Percentiles rank a stretch among this genome's conserved stretches.
Evolutionary conservation across 2,329 filamentous ascomycete genomes (phyloP).

Genomic region (Xylariaceae sp.): DNA sequence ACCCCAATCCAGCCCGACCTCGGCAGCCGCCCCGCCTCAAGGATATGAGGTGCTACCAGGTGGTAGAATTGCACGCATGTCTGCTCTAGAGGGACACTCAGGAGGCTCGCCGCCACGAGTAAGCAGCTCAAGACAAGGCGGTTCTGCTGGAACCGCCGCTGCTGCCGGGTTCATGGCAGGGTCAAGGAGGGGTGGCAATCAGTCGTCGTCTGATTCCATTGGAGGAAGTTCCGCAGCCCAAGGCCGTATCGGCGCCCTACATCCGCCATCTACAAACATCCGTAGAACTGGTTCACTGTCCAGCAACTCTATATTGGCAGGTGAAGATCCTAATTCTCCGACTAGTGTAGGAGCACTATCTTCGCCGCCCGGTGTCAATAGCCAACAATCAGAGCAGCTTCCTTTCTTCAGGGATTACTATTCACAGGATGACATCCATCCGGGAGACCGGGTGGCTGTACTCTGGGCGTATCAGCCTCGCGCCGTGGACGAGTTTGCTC

Average conservation of each 20-base stretch:
- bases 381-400: conserved; percentile 91
- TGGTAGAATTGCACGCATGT: conserved; percentile 91
- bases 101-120: conserved; percentile 56
- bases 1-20: conserved; percentile 39
- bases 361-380: conserved; percentile 76
- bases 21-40: conserved; percentile 34
- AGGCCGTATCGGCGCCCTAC: conserved; percentile 51
- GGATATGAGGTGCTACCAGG: conserved; percentile 76
- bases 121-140: conserved; percentile 46
- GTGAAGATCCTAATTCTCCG: conserved; percentile 70
- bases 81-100: conserved; percentile 75
- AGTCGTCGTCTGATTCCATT: conserved; percentile 69
- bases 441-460: conserved; percentile 82
- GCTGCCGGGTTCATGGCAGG: conserved; percentile 47
- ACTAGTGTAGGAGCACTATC: conserved; percentile 70
- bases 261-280: conserved; percentile 54
- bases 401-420: conserved; percentile 99
- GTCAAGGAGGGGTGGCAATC: conserved; percentile 49
- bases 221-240: conserved; percentile 69
- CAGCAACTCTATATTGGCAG: conserved; percentile 70
- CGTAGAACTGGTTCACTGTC: conserved; percentile 86
- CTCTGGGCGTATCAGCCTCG: conserved; percentile 97
- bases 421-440: conserved; percentile 91
- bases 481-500: conserved; percentile 84
- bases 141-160: conserved; percentile 41